These are phyloP conservation scores for Tricholoma saponaceum DNA, from an alignment of 768 basidiomycete species.

Conservation along the genomic window DNA sequence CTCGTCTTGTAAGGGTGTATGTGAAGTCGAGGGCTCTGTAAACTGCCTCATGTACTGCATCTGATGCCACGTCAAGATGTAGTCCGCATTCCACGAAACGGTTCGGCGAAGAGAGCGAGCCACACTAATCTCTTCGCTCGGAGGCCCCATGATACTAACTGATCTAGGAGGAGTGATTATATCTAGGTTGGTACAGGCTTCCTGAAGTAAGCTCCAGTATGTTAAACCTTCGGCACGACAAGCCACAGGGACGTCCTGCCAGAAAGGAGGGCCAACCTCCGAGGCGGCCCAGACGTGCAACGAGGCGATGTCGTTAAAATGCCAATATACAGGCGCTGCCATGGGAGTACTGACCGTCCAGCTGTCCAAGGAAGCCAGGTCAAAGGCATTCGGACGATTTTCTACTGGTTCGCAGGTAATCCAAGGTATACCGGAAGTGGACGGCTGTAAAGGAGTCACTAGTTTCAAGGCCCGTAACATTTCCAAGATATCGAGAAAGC, in stretches of 20 bases:
- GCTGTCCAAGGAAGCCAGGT: slow-evolving; percentile 35
- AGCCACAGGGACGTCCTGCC: slow-evolving; percentile 43
- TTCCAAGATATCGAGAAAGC: slow-evolving; percentile 60
- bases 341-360: slow-evolving; percentile 42
- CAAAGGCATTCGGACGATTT: slow-evolving; percentile 44
- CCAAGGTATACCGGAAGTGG: slow-evolving; percentile 35
- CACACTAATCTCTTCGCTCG: slow-evolving; percentile 24
- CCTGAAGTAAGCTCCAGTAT: slow-evolving; percentile 58
- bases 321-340: slow-evolving; percentile 61
- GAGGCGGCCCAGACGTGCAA: slow-evolving; percentile 58
- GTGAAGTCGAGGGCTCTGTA: slow-evolving; percentile 35
- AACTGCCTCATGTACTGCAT: slow-evolving; percentile 57
- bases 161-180: slow-evolving; percentile 17
- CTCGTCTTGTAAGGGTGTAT: slow-evolving; percentile 46
- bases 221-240: slow-evolving; percentile 33
- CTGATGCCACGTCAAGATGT: slow-evolving; percentile 66
- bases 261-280: slow-evolving; percentile 47
- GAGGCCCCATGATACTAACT: slow-evolving; percentile 18
- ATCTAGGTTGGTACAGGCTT: slow-evolving; percentile 38
- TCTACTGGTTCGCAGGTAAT: slow-evolving; percentile 42
- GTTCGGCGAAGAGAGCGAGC: slow-evolving; percentile 53
- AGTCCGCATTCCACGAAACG: slow-evolving; percentile 57
- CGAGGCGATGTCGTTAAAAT: slow-evolving; percentile 50
- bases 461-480: slow-evolving; percentile 56
- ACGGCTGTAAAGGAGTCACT: slow-evolving; percentile 51